Evolutionary conservation across 2,329 filamentous ascomycete species (phyloP), one percentile per base, ranked within the genome.

Genomic region (Fusarium chuoi): DNA sequence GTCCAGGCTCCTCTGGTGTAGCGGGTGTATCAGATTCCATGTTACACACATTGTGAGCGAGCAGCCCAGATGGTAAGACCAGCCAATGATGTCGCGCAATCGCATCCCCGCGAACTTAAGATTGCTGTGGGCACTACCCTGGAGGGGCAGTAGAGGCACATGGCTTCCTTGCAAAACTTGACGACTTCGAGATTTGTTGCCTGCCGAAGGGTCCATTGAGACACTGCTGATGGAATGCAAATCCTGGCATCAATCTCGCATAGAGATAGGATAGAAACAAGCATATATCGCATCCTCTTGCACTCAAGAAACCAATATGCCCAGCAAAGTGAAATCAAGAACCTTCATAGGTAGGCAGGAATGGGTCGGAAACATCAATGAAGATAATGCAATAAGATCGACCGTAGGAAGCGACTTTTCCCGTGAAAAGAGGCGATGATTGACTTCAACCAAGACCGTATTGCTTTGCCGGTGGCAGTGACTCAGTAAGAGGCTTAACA

Each of bases 91-190:
- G 62, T 51, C 52, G 22, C 60, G 17, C 44, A 46, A 35, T 56
- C 65, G 65, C 54, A 69, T 71, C 71, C 68, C 73, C 74, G 63
- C 76, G 68, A 73, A 63, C 60, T 48, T 49, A 58, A 65, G 35
- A 46, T 42, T 51, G 52, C 62, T 54, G 62, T 49, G 60, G 65
- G 48, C 17, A 52, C 62, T 77, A 74, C 68, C 75, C 60, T 73
- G 58, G 57, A 75, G 61, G 44, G 54, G 68, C 54, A 20, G 39
- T 17, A 42, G 51, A 45, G 33, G 62, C 38, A 46, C 44, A 61
- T 60, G 57, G 39, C 58, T 39, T 41, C 33, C 41, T 49, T 44
- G 44, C 48, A 48, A 57, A 49, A 62, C 24, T 57, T 44, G 58
- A 69, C 45, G 48, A 46, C 51, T 42, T 59, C 26, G n/a, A 64